Evolutionary conservation across 495 filamentous ascomycete genomes (phyloP), one percentile per base, ranked within the genome.

Genomic region (Daldinia grandis): DNA sequence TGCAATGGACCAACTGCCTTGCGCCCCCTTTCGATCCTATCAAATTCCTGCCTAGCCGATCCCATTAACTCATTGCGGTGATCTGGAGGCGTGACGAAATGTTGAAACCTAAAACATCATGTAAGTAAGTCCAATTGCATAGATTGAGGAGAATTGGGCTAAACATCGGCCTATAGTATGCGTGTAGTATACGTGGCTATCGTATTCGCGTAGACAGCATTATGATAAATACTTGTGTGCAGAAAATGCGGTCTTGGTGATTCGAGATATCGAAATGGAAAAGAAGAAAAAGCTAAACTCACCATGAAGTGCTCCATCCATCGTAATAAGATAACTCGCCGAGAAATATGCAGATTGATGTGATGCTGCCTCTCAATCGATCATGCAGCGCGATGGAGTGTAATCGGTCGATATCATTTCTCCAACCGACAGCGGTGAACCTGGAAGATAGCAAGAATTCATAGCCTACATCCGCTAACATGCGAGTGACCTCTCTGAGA

Each of bases 381-480:
- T 80, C 78, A 62, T 82, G 78, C 60, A 73, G 69, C 42, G 82
- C 81, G 60, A 85, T 82, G 47, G 70, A 75, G 60, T 80, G 76
- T 49, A 85, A 75, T 38, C 79, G 74, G 59, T 78, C 74, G 73
- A 85, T 77, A 69, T 85, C 82, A 67, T 84, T 77, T 50, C 77
- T 76, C 82, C 82, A 85, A 59, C 80, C 76, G 64, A 82, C 77
- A 40, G 78, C 78, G 40, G 74, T 80, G 72, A 84, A 84, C 47
- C 75, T 68, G 7, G 79, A 73, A 19, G 75, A 70, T 28, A 85
- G 56, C 62, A 84, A 60, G 63, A 77, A 83, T 17, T 84, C 81
- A 68, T 80, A 84, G 55, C 82, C 82, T 28, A 85, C 77, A 37
- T 81, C 77, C 56, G 82, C 82, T 42, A 79, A 72, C 30, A 74